Evolutionary conservation across 192 early-diverging fungal genomes (phyloP), one percentile per base, ranked within the genome.

Genomic region (Coemansia sp.): DNA sequence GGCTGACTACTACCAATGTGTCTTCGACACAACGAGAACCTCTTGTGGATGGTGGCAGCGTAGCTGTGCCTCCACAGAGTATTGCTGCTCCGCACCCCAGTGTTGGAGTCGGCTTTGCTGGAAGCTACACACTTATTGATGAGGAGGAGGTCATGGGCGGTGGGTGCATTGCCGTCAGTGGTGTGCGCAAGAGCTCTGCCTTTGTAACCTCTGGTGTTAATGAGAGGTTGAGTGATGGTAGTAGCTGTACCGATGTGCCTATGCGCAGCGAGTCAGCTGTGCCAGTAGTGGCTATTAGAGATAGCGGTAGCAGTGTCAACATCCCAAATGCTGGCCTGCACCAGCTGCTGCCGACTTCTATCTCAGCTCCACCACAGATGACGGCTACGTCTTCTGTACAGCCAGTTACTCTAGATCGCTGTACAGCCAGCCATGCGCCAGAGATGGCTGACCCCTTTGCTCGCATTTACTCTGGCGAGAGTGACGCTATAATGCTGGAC

Each of bases 91-190:
- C 19, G 28, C 57, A 59, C 57, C 19, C 47, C 19, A 50, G 47
- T 50, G 47, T 35, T 40, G 47, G 37, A 9, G 63, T 17, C 50
- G 39, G 35, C 50, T 53, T 30, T 66, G 64, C 38, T 17, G 16
- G 35, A 7, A 8, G 38, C 55, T 35, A 60, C 30, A 32, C 46
- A 52, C 40, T 52, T 59, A 23, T 8, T 33, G 50, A 11, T 43
- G 42, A 67, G 6, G 70, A 75, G 40, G 74, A 77, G 30, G 75
- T 69, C 57, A 53, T 69, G 46, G 75, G 59, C 33, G 68, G 64
- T 32, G 74, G 74, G 16, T 55, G 74, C 35, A 61, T 75, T 40
- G 59, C 43, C n/a, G 17, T 32, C 30, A 58, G 55, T 17, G 16
- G 55, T 17, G 55, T 16, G 26, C 30, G 16, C 30, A 58, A 35